Conservation (phyloP, 306 rosid species). For the Abrus precatorius region DNA sequence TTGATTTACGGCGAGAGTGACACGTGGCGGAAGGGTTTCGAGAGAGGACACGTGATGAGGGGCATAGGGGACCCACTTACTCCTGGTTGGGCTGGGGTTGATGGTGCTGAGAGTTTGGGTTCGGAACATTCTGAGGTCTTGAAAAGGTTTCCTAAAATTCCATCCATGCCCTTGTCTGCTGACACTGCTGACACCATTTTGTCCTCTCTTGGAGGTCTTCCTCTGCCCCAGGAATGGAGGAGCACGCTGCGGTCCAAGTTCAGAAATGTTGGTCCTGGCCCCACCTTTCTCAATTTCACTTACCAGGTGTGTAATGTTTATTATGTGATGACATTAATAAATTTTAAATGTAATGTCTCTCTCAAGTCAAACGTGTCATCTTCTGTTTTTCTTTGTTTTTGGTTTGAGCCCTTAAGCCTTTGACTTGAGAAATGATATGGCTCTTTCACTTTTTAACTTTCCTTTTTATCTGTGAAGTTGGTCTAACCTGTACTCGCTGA, state of each 20-base stretch:
- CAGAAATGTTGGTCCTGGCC: conserved; percentile 68
- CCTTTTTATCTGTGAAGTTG: background rate
- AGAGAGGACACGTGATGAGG: conserved; percentile 75
- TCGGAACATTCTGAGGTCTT: conserved; percentile 60
- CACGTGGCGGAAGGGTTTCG: conserved; percentile 63
- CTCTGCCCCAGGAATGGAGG: conserved; percentile 63
- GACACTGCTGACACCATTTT: conserved; percentile 59
- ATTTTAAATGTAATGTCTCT: background rate
- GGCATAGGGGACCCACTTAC: conserved; percentile 75
- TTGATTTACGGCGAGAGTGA: conserved; percentile 58
- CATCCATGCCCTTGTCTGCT: conserved; percentile 72
- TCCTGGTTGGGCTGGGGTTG: conserved; percentile 77
- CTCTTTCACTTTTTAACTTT: background rate
- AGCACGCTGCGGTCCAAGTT: conserved; percentile 15
- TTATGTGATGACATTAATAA: too few species aligned
- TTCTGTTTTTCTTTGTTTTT: too few species aligned
- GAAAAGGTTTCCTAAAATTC: conserved; percentile 73
- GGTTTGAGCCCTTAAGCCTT: too few species aligned
- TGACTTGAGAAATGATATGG: background rate
- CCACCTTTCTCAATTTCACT: conserved; percentile 65
- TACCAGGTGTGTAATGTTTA: conserved; percentile 51
- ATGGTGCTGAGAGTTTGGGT: conserved; percentile 65
- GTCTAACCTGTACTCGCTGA: background rate
- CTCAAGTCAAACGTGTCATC: background rate
- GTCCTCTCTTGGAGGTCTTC: conserved; percentile 51